These are phyloP conservation scores for Arbutus unedo DNA, from an alignment of 148 eudicot genomes.

Conservation along the genomic window DNA sequence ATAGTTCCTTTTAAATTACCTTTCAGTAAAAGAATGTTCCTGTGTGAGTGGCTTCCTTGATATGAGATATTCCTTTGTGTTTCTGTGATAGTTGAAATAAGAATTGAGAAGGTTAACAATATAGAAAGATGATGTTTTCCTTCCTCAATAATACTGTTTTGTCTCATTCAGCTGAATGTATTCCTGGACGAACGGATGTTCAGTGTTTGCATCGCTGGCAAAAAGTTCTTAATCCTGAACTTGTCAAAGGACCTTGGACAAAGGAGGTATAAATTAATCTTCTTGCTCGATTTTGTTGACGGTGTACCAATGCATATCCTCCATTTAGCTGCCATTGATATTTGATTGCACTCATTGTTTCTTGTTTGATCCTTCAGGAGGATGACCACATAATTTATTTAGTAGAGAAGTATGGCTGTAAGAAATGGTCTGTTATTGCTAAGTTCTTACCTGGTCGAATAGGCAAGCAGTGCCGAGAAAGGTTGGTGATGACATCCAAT, in stretches of 20 bases:
- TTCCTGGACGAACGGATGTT: slow-evolving; percentile 74
- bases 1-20: neutral
- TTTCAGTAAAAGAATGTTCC: neutral
- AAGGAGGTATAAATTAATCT: slow-evolving; percentile 51
- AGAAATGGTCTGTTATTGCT: slow-evolving; percentile 76
- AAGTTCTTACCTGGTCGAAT: slow-evolving; percentile 79
- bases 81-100: neutral
- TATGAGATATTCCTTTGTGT: neutral
- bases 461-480: slow-evolving; percentile 95
- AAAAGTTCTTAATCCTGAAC: slow-evolving; percentile 80
- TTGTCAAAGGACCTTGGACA: slow-evolving; percentile 83
- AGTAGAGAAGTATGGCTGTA: slow-evolving; percentile 66
- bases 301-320: neutral
- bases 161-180: slow-evolving; percentile 53
- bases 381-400: slow-evolving; percentile 63
- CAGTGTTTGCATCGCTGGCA: slow-evolving; percentile 96
- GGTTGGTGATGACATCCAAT: slow-evolving; percentile 34
- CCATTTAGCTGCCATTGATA: neutral
- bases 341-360: neutral
- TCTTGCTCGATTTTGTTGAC: slow-evolving; percentile 13
- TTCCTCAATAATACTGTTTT: neutral
- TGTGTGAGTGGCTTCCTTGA: neutral
- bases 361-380: slow-evolving; percentile 47
- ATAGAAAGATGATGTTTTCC: neutral
- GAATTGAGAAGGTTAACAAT: neutral